phyloP scores from a whole-genome alignment of 768 basidiomycete genomes.

The Boletus rufocinnamomeus region DNA sequence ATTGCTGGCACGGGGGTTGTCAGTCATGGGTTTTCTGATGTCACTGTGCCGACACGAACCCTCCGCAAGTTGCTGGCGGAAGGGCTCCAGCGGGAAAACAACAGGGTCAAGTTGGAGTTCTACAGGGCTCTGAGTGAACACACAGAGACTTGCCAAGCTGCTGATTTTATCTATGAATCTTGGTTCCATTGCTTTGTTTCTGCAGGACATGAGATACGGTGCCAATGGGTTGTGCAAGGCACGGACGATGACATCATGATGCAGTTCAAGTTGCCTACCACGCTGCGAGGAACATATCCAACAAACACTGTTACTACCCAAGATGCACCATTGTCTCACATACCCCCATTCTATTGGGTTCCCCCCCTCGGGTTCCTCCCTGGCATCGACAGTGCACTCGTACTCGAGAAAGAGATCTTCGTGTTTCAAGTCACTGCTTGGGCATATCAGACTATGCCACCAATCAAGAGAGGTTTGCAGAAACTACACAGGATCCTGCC shows the following conservation, averaged over 20 bases:
- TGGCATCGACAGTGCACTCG: background rate
- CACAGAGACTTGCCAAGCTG: background rate
- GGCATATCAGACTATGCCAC: accelerated
- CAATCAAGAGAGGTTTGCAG: background rate
- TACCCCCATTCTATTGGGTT: too few relatives aligned
- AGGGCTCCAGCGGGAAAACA: background rate
- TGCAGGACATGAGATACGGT: background rate
- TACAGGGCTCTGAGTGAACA: too few relatives aligned
- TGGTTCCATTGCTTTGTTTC: background rate
- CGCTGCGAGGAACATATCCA: background rate
- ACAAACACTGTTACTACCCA: too few relatives aligned
- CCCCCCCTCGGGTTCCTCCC: background rate
- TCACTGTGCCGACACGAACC: background rate
- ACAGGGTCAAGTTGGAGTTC: background rate
- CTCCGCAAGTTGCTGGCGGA: background rate
- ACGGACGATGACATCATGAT: too few relatives aligned
- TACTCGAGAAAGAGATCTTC: background rate
- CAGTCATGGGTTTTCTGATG: background rate
- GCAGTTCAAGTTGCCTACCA: background rate
- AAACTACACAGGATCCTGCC: background rate
- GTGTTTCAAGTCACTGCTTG: background rate
- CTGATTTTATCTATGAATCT: background rate
- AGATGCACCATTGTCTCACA: too few relatives aligned
- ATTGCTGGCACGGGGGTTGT: too few relatives aligned
- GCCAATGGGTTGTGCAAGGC: background rate